A percentile compares a stretch with the other conserved stretches of the same genome.
phyloP scores from a whole-genome alignment of 169 alveolate genomes.

The Eimeria tenella region DNA sequence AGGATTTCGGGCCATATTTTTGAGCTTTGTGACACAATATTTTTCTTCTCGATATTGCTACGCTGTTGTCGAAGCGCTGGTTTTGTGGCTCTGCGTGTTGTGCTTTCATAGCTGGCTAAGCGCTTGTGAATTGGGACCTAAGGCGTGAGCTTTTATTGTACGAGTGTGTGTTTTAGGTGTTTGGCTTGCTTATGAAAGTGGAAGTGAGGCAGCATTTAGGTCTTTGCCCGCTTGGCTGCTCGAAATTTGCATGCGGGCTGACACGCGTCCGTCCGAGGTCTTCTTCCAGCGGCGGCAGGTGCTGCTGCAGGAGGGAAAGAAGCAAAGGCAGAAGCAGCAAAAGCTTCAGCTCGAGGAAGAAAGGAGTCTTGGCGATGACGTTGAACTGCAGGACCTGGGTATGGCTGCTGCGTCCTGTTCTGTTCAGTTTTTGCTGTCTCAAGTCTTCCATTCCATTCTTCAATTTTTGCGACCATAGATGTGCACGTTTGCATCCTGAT shows the following conservation, averaged over 20 bases:
- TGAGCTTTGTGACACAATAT: too few relatives aligned
- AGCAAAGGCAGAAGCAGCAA: background rate
- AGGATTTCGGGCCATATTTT: background rate
- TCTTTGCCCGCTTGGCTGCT: constrained; percentile 11
- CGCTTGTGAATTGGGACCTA: background rate
- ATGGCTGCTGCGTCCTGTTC: background rate
- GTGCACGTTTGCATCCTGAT: background rate
- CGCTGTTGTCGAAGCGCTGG: background rate
- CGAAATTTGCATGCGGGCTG: constrained; percentile 9
- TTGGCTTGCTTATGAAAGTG: constrained; percentile 16
- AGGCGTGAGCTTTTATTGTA: background rate
- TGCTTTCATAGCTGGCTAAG: too few relatives aligned
- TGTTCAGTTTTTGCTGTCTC: background rate
- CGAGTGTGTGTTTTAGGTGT: background rate
- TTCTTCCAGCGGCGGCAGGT: constrained; percentile 16
- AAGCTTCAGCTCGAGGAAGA: background rate
- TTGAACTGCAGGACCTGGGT: background rate
- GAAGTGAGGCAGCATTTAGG: background rate
- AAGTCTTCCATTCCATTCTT: background rate
- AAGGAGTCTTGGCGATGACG: background rate
- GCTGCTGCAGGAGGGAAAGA: background rate
- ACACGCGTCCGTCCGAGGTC: constrained; percentile 1
- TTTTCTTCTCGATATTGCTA: too few relatives aligned
- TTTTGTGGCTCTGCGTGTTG: background rate
- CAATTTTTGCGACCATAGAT: background rate